These are phyloP conservation scores for Beauveria pseudobassiana DNA, from an alignment of 2,329 filamentous ascomycete species.

Conservation along the genomic window DNA sequence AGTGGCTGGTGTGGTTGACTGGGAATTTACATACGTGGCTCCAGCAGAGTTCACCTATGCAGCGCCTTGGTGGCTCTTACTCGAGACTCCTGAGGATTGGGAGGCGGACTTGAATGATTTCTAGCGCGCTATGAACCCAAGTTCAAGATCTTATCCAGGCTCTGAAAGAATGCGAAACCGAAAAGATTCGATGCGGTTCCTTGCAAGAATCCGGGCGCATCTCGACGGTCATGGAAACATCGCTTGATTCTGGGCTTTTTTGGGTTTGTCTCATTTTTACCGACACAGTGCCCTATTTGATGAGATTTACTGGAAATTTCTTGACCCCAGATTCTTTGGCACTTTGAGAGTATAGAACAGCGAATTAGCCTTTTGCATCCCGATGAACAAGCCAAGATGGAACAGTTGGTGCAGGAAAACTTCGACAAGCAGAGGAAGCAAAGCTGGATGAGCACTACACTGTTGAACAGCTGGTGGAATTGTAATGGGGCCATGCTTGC, in stretches of 20 bases:
- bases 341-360: neutral
- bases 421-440: neutral
- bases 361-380: neutral
- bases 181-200: neutral
- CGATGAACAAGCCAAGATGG: neutral
- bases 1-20: neutral
- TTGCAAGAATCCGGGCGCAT: neutral
- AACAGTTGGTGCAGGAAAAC: neutral
- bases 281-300: neutral
- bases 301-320: neutral
- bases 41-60: neutral
- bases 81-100: neutral
- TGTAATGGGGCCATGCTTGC: neutral
- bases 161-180: neutral
- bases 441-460: neutral
- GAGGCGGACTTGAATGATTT: neutral
- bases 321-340: neutral
- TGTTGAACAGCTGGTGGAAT: neutral
- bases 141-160: neutral
- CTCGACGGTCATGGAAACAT: neutral
- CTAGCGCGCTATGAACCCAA: neutral
- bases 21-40: neutral
- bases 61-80: neutral
- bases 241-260: neutral
- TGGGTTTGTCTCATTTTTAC: neutral